A percentile compares a stretch with the other conserved stretches of the same genome.
phyloP scores from a whole-genome alignment of 805 yeast species.

The Candida yuanshanica region DNA sequence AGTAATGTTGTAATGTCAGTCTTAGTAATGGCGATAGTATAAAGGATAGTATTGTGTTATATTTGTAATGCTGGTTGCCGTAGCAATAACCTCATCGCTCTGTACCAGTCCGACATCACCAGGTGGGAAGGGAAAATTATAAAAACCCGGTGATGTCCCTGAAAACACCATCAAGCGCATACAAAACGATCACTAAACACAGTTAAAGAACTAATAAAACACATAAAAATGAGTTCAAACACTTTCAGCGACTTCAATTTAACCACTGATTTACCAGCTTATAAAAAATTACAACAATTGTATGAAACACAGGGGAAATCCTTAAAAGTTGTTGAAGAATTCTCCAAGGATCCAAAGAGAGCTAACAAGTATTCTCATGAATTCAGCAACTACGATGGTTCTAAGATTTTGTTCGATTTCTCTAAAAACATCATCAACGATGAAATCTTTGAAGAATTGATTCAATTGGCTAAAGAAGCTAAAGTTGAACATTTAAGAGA shows the following conservation, averaged over 20 bases:
- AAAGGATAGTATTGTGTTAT: no score
- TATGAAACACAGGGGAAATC: conserved; percentile 66
- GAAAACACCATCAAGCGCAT: neutral
- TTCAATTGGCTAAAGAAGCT: conserved; percentile 85
- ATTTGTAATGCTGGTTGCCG: no score
- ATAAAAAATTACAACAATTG: conserved; percentile 69
- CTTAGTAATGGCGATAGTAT: no score
- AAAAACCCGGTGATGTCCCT: neutral
- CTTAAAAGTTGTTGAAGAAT: conserved; percentile 67
- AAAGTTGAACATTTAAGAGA: conserved; percentile 83
- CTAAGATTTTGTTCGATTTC: conserved; percentile 88
- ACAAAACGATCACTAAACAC: no score
- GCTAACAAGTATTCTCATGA: conserved; percentile 71
- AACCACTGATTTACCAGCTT: conserved; percentile 67
- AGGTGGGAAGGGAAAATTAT: neutral
- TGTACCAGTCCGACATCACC: conserved; percentile 11
- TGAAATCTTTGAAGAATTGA: conserved; percentile 60
- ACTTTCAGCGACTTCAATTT: conserved; percentile 11
- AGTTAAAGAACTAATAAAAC: no score
- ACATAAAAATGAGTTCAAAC: conserved; percentile 1
- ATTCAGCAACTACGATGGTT: conserved; percentile 79
- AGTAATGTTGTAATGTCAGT: no score
- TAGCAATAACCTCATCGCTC: conserved; percentile 22
- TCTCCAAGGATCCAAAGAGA: conserved; percentile 67
- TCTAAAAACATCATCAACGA: conserved; percentile 92